Conservation (phyloP, 257 asterid genomes). For the Leptodermis oblonga region DNA sequence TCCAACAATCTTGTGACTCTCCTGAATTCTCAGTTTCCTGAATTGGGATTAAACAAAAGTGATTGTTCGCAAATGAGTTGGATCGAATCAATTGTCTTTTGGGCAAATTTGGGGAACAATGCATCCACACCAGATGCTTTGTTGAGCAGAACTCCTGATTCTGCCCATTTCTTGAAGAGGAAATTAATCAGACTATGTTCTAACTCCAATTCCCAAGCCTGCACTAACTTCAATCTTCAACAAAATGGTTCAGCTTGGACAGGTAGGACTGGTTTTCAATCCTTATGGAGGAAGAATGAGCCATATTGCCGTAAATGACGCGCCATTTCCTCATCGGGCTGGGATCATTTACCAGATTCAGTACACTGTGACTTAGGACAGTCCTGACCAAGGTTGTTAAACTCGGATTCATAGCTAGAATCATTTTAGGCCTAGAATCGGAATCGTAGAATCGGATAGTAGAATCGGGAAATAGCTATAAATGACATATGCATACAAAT, state of each 20-base stretch:
- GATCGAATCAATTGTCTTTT: slow-evolving; percentile 37
- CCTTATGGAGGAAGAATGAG: slow-evolving; percentile 38
- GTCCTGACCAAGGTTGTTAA: too few species aligned
- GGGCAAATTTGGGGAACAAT: slow-evolving; percentile 25
- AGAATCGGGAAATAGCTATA: too few species aligned
- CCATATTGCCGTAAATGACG: slow-evolving; percentile 16
- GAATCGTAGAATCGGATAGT: too few species aligned
- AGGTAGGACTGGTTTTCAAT: slow-evolving; percentile 22
- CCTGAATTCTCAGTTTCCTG: slow-evolving; percentile 7
- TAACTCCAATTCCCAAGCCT: neutral
- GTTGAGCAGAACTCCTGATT: slow-evolving; percentile 4
- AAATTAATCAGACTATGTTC: slow-evolving; percentile 16
- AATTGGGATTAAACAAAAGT: slow-evolving; percentile 11
- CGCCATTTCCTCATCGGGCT: slow-evolving; percentile 38
- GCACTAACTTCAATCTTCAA: slow-evolving; percentile 22
- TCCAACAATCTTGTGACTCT: slow-evolving; percentile 7
- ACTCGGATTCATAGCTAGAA: too few species aligned
- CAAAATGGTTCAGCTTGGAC: slow-evolving; percentile 23
- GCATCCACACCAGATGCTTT: neutral
- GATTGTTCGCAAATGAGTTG: slow-evolving; percentile 28
- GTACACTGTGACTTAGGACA: slow-evolving; percentile 26
- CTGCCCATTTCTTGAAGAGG: slow-evolving; percentile 7
- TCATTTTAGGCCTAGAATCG: too few species aligned
- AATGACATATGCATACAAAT: too few species aligned
- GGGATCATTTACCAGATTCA: slow-evolving; percentile 29